These are phyloP conservation scores for Ramaria rubella DNA, from an alignment of 768 basidiomycete species.

Conservation along the genomic window DNA sequence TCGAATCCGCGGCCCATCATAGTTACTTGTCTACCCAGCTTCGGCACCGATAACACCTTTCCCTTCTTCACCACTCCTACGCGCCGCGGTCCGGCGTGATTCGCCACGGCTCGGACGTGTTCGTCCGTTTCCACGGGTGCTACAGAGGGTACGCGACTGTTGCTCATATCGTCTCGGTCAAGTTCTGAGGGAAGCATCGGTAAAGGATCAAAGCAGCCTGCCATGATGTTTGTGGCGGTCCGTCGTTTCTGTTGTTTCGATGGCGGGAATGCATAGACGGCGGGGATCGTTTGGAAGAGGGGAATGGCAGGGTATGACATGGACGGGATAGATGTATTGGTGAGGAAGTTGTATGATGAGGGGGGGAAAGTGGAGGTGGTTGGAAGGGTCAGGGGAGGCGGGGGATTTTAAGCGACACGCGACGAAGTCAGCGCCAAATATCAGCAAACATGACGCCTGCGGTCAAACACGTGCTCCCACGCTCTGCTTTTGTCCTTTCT, in stretches of 20 bases:
- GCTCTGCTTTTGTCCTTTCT: not conserved
- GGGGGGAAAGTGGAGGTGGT: not conserved
- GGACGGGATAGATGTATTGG: not conserved
- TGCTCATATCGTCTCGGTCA: not conserved
- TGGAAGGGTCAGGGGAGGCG: not conserved
- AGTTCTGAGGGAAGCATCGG: not conserved
- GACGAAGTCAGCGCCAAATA: not conserved
- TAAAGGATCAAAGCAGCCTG: conserved; percentile 4
- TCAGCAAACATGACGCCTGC: not conserved
- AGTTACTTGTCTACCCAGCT: not conserved
- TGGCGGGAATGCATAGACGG: conserved; percentile 1
- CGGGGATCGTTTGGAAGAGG: conserved; percentile 5
- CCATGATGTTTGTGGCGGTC: conserved; percentile 8
- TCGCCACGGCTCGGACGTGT: not conserved
- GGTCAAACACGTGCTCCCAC: conserved; percentile 1
- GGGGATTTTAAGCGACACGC: not conserved
- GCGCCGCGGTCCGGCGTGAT: not conserved
- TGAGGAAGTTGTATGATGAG: not conserved
- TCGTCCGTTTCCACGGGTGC: not conserved
- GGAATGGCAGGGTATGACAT: not conserved
- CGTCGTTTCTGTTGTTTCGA: conserved; percentile 1
- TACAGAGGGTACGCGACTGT: not conserved
- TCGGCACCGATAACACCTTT: not conserved
- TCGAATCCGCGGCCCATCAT: too few relatives aligned
- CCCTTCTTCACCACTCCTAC: not conserved